Evolutionary conservation across 1,139 yeast genomes (phyloP).

Genomic region (Meyerozyma carpophila): DNA sequence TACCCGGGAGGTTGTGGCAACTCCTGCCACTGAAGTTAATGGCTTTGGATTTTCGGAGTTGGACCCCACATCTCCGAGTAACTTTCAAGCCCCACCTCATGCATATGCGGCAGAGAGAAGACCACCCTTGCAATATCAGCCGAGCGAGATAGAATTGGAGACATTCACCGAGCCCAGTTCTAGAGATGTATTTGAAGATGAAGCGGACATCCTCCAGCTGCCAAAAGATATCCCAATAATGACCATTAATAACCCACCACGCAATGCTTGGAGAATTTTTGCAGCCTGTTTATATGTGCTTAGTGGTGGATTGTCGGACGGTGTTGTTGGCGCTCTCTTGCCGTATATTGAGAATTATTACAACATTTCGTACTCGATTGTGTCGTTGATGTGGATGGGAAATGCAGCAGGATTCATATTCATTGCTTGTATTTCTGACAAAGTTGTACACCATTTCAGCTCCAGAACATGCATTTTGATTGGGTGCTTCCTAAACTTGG

Average conservation of each 20-base stretch:
- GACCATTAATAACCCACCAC: conserved; percentile 8
- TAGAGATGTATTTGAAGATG: not conserved
- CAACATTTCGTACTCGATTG: conserved; percentile 33
- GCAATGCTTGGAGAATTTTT: conserved; percentile 8
- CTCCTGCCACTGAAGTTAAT: not conserved
- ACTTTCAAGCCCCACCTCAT: not conserved
- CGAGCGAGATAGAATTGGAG: not conserved
- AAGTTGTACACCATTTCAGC: conserved; percentile 35
- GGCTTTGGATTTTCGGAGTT: not conserved
- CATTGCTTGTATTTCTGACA: conserved; percentile 29
- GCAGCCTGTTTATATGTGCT: conserved; percentile 13
- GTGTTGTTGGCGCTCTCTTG: conserved; percentile 40
- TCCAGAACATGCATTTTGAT: conserved; percentile 29
- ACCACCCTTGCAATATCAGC: not conserved
- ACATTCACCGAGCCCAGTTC: not conserved
- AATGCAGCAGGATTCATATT: conserved; percentile 37
- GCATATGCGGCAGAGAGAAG: not conserved
- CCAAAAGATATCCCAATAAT: conserved; percentile 15
- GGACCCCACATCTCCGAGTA: not conserved
- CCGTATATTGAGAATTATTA: conserved; percentile 37
- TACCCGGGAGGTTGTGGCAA: not conserved
- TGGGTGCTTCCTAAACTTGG: conserved; percentile 28
- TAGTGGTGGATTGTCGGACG: conserved; percentile 25
- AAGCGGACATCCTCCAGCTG: conserved; percentile 9
- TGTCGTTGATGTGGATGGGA: conserved; percentile 40